phyloP scores from a whole-genome alignment of 2,329 filamentous ascomycete species.

The Fusarium xyrophilum region DNA sequence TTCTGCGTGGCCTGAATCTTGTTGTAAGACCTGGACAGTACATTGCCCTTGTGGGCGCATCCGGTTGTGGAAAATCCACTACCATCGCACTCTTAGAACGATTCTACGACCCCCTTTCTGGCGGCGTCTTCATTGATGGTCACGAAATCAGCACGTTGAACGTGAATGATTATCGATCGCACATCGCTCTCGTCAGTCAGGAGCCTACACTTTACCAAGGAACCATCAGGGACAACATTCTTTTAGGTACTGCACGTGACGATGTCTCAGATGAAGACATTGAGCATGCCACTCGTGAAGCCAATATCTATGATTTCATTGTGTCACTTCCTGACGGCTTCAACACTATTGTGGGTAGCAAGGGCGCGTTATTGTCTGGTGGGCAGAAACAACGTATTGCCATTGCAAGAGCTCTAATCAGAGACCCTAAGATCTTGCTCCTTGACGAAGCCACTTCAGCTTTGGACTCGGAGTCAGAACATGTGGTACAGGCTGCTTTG shows the following conservation, averaged over 20 bases:
- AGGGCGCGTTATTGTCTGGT: constrained; percentile 84
- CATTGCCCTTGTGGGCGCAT: constrained; percentile 89
- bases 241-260: constrained; percentile 74
- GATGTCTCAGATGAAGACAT: constrained; percentile 66
- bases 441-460: constrained; percentile 83
- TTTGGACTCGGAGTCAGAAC: constrained; percentile 77
- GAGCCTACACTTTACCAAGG: constrained; percentile 96
- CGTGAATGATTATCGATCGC: constrained; percentile 82
- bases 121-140: constrained; percentile 82
- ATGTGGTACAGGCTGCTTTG: constrained; percentile 80
- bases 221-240: constrained; percentile 87
- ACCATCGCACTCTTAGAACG: constrained; percentile 91
- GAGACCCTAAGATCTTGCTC: constrained; percentile 87
- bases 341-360: constrained; percentile 83
- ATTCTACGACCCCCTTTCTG: constrained; percentile 88
- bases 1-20: constrained; percentile 83
- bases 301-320: constrained; percentile 91
- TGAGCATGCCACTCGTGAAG: too few species aligned
- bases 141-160: constrained; percentile 82
- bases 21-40: constrained; percentile 79
- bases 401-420: constrained; percentile 87
- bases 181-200: constrained; percentile 88
- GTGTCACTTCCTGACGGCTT: constrained; percentile 85
- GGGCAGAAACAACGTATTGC: constrained; percentile 96
- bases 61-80: constrained; percentile 92